Evolutionary conservation across 441 rosid genomes (phyloP).

Genomic region (Adansonia grandidieri): DNA sequence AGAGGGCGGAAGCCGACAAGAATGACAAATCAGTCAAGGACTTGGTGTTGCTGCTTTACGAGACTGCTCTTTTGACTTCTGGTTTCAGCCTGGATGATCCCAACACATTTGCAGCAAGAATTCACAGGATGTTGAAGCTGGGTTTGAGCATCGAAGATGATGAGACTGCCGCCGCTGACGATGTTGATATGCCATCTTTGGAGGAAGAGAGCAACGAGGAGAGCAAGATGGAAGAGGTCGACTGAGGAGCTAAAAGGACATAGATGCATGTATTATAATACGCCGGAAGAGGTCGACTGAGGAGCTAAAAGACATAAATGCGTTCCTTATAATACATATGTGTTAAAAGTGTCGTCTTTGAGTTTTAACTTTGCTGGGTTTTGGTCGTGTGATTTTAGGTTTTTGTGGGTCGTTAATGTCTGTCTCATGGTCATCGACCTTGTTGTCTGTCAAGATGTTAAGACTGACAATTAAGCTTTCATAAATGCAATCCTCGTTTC

Average conservation of each 20-base stretch:
- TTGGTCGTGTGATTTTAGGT: background rate
- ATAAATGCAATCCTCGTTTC: background rate
- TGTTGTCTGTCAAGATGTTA: background rate
- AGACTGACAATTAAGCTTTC: background rate
- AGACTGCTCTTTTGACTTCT: slow-evolving; percentile 45
- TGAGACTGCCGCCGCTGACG: slow-evolving; percentile 32
- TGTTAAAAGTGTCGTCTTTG: background rate
- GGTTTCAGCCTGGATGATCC: slow-evolving; percentile 51
- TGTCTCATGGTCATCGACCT: background rate
- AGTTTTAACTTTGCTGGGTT: background rate
- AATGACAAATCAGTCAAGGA: slow-evolving; percentile 49
- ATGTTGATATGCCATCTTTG: slow-evolving; percentile 41
- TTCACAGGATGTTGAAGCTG: slow-evolving; percentile 49
- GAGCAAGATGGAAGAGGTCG: slow-evolving; percentile 50
- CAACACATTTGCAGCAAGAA: slow-evolving; percentile 44
- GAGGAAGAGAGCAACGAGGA: slow-evolving; percentile 43
- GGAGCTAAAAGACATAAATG: background rate
- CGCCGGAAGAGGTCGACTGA: background rate
- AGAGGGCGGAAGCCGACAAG: slow-evolving; percentile 44
- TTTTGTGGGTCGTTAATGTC: background rate
- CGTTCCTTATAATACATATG: background rate
- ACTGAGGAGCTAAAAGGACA: slow-evolving; percentile 3
- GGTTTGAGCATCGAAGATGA: slow-evolving; percentile 42
- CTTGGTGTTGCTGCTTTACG: slow-evolving; percentile 40
- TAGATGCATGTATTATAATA: too few species aligned